Base-by-base conservation (phyloP, 1,139 yeast genomes). In the Scheffersomyces parashehatae region DNA sequence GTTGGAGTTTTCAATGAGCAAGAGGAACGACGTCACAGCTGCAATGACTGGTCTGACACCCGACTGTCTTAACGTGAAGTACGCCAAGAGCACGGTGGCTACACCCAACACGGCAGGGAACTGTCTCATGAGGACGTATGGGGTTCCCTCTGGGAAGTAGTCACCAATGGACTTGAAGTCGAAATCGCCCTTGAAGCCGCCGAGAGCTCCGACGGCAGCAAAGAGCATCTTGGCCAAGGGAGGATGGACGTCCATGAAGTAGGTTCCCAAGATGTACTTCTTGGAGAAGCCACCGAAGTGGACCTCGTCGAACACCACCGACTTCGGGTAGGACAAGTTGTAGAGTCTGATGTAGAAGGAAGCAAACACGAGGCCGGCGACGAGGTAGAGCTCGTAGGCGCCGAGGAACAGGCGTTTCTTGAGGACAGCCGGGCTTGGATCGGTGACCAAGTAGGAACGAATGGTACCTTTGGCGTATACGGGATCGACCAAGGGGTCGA, bases 161-260 rank as follows among this genome's bases (percentile, higher is more conserved):
- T 77, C 83, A 49, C 95, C 96, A 58, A 90, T 90, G 40, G 73
- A 73, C 52, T 78, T 80, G 62, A 90, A 89, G 45, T 70, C 77
- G 58, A 88, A 88, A 55, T 81, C 82, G 40, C 96, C 96, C 40
- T 78, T 78, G 67, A 83, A 89, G 0, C 96, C 96, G 41, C 85
- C 89, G 28, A 86, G 51, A 37, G 77, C 67, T 1, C 81, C 91
- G 37, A 88, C 81, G 35, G 86, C 88, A 2, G 95, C 96, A 66
- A 80, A 87, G 45, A 90, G 67, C 88, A 90, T 82, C 67, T 89
- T 89, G 39, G 96, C 95, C 59, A 89, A 75, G 4, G 97, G 97
- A 26, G 97, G 97, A 64, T 90, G 97, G 43, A 89, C 96, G 66
- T 90, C 97, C 88, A 90, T 85, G 68, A 90, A 89, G 66, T 77